These are phyloP conservation scores for Penicillium oxalicum DNA, from an alignment of 2,329 filamentous ascomycete genomes.

Conservation along the genomic window DNA sequence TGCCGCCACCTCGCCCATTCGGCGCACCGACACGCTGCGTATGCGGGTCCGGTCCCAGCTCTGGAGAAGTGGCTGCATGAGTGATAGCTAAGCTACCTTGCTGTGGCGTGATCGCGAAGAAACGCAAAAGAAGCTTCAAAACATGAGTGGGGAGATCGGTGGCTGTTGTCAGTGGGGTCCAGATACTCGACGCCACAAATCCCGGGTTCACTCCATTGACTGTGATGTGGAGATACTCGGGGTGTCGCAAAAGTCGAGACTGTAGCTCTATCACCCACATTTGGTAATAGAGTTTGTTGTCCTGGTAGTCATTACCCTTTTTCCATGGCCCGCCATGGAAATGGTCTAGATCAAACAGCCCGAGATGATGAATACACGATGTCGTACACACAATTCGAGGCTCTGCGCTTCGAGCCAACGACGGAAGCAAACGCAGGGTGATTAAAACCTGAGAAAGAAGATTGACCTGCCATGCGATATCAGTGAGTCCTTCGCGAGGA, in stretches of 20 bases:
- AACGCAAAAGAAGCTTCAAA: conserved; percentile 1
- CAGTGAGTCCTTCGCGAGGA: too few relatives aligned
- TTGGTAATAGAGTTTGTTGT: conserved; percentile 15
- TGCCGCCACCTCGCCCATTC: conserved; percentile 2
- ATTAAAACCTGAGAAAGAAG: conserved; percentile 13
- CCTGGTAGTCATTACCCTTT: conserved; percentile 7
- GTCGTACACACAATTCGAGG: conserved; percentile 14
- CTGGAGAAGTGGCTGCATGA: conserved; percentile 5
- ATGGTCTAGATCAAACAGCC: conserved; percentile 9
- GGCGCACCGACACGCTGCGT: not conserved
- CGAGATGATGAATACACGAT: conserved; percentile 12
- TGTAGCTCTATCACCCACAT: conserved; percentile 15
- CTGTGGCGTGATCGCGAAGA: conserved; percentile 7
- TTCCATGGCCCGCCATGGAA: conserved; percentile 2
- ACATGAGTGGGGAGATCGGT: not conserved
- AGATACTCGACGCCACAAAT: conserved; percentile 14
- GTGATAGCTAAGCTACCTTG: conserved; percentile 11
- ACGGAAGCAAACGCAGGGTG: conserved; percentile 13
- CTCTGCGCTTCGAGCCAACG: conserved; percentile 9
- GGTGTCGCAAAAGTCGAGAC: conserved; percentile 8
- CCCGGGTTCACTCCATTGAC: conserved; percentile 14
- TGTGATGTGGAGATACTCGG: conserved; percentile 12
- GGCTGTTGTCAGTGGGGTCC: not conserved
- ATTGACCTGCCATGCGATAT: conserved; percentile 6
- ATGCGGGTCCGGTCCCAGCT: conserved; percentile 2